phyloP scores from a whole-genome alignment of 1,139 yeast species.

The Diutina sp. region DNA sequence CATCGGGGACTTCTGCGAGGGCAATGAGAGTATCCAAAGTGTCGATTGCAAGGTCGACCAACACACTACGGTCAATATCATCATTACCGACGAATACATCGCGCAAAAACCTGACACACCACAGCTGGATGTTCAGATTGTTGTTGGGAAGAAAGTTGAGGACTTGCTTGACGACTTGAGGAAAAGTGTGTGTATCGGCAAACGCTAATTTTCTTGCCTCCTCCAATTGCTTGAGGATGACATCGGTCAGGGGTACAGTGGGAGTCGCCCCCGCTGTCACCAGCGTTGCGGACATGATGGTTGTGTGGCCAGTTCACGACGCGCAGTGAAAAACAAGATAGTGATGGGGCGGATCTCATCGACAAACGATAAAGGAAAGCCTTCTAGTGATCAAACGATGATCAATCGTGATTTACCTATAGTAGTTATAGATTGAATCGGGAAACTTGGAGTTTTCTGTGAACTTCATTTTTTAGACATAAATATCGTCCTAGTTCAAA shows the following conservation, averaged over 20 bases:
- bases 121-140: conserved; percentile 22
- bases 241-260: not conserved
- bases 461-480: too few relatives aligned
- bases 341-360: not conserved
- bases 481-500: too few relatives aligned
- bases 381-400: too few relatives aligned
- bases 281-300: not conserved
- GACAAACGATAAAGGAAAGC: not conserved
- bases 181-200: conserved; percentile 30
- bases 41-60: conserved; percentile 30
- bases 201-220: conserved; percentile 41
- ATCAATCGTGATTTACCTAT: too few relatives aligned
- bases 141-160: conserved; percentile 27
- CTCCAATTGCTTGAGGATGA: conserved; percentile 19
- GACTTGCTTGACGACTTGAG: conserved; percentile 40
- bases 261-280: not conserved
- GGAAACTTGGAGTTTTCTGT: too few relatives aligned
- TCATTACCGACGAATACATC: conserved; percentile 28
- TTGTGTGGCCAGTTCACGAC: not conserved
- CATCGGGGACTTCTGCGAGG: conserved; percentile 17
- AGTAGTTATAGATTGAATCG: too few relatives aligned
- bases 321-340: not conserved
- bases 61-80: conserved; percentile 13
- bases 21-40: conserved; percentile 21
- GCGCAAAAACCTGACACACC: conserved; percentile 35